Base-by-base conservation (phyloP, 805 yeast species). In the Zygoascus ofunaensis region DNA sequence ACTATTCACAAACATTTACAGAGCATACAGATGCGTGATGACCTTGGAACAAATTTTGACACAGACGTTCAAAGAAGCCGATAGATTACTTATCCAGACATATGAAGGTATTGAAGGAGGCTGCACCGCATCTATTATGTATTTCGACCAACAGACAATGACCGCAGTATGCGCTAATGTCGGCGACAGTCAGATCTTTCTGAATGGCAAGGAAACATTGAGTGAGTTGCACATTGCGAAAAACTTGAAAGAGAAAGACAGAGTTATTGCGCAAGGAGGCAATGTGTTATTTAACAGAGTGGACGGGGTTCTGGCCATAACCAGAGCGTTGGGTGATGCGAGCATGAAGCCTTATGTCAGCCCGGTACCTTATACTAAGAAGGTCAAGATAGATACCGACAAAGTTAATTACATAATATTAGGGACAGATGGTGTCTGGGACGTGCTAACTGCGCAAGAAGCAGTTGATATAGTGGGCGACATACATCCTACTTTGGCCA, bases 401-500 rank as follows among this genome's bases (percentile, higher is more conserved):
- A 68, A 65, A 5, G 97, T 89, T 60, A 82, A 82, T 53, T 85
- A 84, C 57, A 62, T 92, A 56, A 87, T 90, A 38, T 65, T 90
- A 47, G 98, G 97, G 0, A 90, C 97, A 62, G 98, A 92, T 63
- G 98, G 98, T 0, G 66, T 90, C 5, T 90, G 97, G 97, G 98
- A 92, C 61, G 97, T 90, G 2, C 72, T 87, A 40, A 70, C 79
- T 5, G 98, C 92, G 60, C 83, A 79, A 51, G 76, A 76, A 44
- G 97, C 97, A 0, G 84, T 92, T 45, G 81, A 81, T 45, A 60
- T 80, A 52, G 81, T 84, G 3, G 68, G 71, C 38, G 70, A 71
- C 32, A 65, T 75, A 4, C 78, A 80, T 53, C 80, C 92, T 0
- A 71, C 76, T 34, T 63, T 63, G 35, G 94, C 94, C 1, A 81